Evolutionary conservation across 768 basidiomycete species (phyloP).

Genomic region (Boletellus ananas): DNA sequence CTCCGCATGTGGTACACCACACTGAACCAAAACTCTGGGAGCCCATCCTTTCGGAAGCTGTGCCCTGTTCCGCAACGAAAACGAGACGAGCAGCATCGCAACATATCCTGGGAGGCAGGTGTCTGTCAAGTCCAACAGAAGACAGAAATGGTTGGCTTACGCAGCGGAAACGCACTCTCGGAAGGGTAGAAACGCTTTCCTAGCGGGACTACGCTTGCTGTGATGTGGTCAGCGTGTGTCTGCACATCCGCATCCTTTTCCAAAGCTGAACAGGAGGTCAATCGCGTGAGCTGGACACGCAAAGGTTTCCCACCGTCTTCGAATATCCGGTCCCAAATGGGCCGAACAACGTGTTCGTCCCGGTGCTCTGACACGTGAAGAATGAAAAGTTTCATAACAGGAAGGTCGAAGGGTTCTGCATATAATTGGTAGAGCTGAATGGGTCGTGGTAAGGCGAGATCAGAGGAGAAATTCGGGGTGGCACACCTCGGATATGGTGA

Average conservation of each 20-base stretch:
- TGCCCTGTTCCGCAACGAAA: constrained; percentile 57
- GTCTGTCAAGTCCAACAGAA: not conserved
- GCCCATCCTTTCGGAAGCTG: constrained; percentile 77
- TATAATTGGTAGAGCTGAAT: constrained; percentile 81
- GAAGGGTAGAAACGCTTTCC: constrained; percentile 89
- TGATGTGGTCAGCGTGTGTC: constrained; percentile 57
- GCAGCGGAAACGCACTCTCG: constrained; percentile 83
- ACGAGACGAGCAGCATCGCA: constrained; percentile 69
- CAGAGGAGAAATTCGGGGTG: not conserved
- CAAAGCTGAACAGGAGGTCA: constrained; percentile 38
- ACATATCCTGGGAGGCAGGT: constrained; percentile 55
- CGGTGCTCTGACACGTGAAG: constrained; percentile 92
- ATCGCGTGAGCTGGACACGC: not conserved
- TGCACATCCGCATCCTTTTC: constrained; percentile 54
- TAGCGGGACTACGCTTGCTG: constrained; percentile 62
- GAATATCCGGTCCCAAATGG: constrained; percentile 88
- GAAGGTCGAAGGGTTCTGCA: constrained; percentile 81
- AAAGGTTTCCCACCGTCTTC: constrained; percentile 56
- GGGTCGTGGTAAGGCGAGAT: constrained; percentile 9
- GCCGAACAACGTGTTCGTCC: constrained; percentile 73
- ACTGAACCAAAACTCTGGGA: constrained; percentile 72
- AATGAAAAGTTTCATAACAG: constrained; percentile 81
- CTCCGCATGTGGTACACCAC: constrained; percentile 74
- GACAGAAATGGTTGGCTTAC: constrained; percentile 41
- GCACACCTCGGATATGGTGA: constrained; percentile 82